Percentiles rank a stretch among this genome's conserved stretches.
phyloP scores from a whole-genome alignment of 106 monocot species.

The Gastrodia elata region DNA sequence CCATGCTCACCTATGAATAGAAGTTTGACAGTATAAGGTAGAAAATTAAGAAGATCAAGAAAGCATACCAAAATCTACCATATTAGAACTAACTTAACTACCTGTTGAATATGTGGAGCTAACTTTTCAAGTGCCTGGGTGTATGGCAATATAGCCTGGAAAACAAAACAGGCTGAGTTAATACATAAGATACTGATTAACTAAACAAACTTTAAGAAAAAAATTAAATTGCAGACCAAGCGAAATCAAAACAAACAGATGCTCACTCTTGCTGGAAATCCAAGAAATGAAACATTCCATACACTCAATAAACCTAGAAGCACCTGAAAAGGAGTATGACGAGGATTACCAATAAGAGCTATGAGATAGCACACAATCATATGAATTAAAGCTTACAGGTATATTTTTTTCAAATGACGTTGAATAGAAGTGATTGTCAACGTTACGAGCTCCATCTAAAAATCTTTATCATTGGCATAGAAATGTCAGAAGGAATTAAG shows the following conservation, averaged over 20 bases:
- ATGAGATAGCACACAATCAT: not conserved
- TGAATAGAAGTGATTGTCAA: constrained; percentile 77
- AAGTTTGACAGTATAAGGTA: constrained; percentile 10
- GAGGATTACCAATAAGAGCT: not conserved
- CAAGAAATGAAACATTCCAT: constrained; percentile 94
- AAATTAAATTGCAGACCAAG: not conserved
- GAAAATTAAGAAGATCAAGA: constrained; percentile 2
- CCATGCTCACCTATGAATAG: constrained; percentile 80
- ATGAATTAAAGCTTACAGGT: constrained; percentile 50
- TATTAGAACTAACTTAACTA: constrained; percentile 17
- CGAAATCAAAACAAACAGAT: constrained; percentile 1
- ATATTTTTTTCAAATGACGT: constrained; percentile 86
- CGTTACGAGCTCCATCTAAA: constrained; percentile 77
- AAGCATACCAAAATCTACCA: not conserved
- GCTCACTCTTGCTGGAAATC: constrained; percentile 90
- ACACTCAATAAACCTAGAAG: constrained; percentile 90
- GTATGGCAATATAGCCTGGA: constrained; percentile 90
- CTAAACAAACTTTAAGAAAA: constrained; percentile 1
- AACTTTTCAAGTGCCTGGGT: constrained; percentile 92
- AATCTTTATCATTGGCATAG: constrained; percentile 38
- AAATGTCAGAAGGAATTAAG: constrained; percentile 1
- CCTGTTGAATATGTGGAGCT: constrained; percentile 98
- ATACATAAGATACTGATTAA: not conserved
- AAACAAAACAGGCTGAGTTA: not conserved
- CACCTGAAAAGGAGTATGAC: constrained; percentile 35